phyloP scores from a whole-genome alignment of 2,329 filamentous ascomycete species.

The Diaporthe sp. region DNA sequence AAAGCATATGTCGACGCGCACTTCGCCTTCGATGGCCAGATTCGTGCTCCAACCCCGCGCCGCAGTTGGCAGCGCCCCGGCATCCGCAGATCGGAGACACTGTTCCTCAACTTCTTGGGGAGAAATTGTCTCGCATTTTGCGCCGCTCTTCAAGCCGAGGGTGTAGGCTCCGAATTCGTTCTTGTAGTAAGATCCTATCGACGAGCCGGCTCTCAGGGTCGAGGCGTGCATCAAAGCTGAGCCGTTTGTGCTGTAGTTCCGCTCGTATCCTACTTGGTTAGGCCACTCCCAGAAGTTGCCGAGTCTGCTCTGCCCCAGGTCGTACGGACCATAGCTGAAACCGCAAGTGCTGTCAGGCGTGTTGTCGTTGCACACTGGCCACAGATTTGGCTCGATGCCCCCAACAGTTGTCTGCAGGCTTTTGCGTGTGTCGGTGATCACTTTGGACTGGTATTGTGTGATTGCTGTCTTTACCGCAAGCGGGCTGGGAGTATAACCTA shows the following conservation, averaged over 20 bases:
- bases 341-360: slow-evolving; percentile 1
- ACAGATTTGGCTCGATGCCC: slow-evolving; percentile 21
- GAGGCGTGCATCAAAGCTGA: slow-evolving; percentile 32
- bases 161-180: slow-evolving; percentile 3
- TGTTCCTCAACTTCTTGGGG: not conserved
- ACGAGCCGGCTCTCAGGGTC: slow-evolving; percentile 10
- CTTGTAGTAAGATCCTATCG: not conserved
- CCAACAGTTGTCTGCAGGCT: slow-evolving; percentile 8
- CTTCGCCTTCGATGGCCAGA: not conserved
- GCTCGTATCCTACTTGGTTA: too few species aligned
- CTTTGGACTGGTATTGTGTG: too few species aligned
- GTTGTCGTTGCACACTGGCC: slow-evolving; percentile 30
- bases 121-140: not conserved
- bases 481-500: slow-evolving; percentile 5
- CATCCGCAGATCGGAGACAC: slow-evolving; percentile 8
- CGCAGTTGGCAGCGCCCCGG: not conserved
- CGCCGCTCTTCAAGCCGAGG: slow-evolving; percentile 29
- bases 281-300: slow-evolving; percentile 27
- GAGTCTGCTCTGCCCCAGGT: slow-evolving; percentile 24
- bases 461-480: not conserved
- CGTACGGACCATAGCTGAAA: slow-evolving; percentile 26
- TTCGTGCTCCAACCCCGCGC: slow-evolving; percentile 18
- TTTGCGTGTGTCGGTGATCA: slow-evolving; percentile 1
- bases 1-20: slow-evolving; percentile 10
- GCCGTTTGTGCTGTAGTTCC: not conserved